Evolutionary conservation across 1,284 basidiomycete species (phyloP).

Genomic region (Rhodotorula sp.): DNA sequence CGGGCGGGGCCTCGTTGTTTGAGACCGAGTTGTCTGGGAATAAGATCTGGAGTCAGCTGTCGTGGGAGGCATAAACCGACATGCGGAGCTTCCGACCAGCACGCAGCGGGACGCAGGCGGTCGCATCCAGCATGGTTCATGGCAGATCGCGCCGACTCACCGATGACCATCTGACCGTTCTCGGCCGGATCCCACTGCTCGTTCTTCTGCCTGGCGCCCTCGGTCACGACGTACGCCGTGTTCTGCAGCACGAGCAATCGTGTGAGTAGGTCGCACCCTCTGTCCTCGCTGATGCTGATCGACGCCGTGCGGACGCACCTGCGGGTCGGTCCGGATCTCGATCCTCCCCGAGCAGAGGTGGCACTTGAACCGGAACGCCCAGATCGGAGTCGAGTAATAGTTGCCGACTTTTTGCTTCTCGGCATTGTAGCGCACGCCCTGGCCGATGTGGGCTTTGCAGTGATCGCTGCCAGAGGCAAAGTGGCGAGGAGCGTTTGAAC

Average conservation of each 20-base stretch:
- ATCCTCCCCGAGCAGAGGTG: constrained; percentile 87
- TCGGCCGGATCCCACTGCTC: constrained; percentile 92
- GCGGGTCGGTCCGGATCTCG: constrained; percentile 94
- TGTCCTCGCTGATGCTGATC: neutral
- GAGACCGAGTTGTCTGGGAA: constrained; percentile 66
- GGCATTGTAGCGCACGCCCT: constrained; percentile 97
- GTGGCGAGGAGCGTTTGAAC: neutral
- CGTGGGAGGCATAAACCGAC: no score
- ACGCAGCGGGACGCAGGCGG: no score
- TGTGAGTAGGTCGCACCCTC: no score
- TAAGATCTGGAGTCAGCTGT: constrained; percentile 1
- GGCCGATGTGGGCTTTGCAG: constrained; percentile 91
- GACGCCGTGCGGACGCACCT: constrained; percentile 56
- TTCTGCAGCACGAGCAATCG: constrained; percentile 59
- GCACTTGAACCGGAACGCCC: constrained; percentile 93
- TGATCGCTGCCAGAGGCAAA: constrained; percentile 61
- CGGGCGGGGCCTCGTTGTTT: constrained; percentile 57
- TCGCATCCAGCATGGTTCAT: no score
- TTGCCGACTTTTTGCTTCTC: constrained; percentile 92
- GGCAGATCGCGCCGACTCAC: constrained; percentile 52
- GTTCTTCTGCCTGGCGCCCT: constrained; percentile 84
- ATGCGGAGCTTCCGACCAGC: no score
- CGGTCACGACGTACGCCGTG: constrained; percentile 86
- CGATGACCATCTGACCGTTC: constrained; percentile 86
- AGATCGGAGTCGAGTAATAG: constrained; percentile 93